Base-by-base conservation (phyloP, 345 rosid species). In the Moricandia arvensis region DNA sequence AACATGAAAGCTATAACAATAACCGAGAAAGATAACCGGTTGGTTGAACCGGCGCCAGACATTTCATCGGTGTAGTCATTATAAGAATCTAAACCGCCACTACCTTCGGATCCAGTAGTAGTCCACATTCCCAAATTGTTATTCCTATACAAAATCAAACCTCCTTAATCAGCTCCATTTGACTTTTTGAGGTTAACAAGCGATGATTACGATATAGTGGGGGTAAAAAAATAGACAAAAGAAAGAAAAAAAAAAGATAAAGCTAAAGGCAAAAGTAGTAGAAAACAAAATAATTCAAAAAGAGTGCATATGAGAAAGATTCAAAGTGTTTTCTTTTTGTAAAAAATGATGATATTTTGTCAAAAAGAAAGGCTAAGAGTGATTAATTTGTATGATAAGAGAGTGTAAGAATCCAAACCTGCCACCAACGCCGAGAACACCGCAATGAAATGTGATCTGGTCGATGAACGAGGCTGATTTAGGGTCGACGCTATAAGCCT, bases 401-500 rank as follows among this genome's bases (percentile, higher is more conserved):
- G 33, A 33, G 37, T 26, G 63, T 27, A 67, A 37, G 70, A 73
- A 30, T 69, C 38, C 67, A 71, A 77, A 89, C 95, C 95, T 86
- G 79, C 96, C 92, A 6, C 96, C 96, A 34, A 88, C 92, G 21
- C 96, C 96, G 4, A 90, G 92, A 18, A 75, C 90, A 8, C 96
- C 96, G 6, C 90, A 77, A 72, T 90, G 96, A 85, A 79, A 83
- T 16, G 81, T 82, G 71, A 90, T 82, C 58, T 78, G 86, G 66
- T 82, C 88, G 31, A 94, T 89, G 24, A 88, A 83, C 10, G 73
- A 88, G 0, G 88, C 97, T 0, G 98, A 94, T 66, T 90, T 91
- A 13, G 98, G 98, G 83, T 94, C 98, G 41, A 88, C 88, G 26
- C 97, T 91, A 61, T 85, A 90, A 0, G 98, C 97, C 70, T 91